Base-by-base conservation (phyloP, 805 yeast genomes). In the Wickerhamomyces silvicola region DNA sequence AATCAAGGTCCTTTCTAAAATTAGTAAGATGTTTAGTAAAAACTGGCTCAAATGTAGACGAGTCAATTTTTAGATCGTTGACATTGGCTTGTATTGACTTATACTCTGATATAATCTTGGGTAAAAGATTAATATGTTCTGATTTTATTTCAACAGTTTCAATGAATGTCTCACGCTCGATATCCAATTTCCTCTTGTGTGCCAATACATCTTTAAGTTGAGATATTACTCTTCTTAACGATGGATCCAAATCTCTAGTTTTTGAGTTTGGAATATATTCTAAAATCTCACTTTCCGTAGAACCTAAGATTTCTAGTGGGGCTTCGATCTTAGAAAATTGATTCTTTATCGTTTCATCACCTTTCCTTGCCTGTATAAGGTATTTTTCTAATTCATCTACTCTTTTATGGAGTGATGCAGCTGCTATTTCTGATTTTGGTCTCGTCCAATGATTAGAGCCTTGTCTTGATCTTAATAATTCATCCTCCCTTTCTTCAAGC, bases 381-480 rank as follows among this genome's bases (percentile, higher is more conserved):
- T 77, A 79, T 3, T 46, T 50, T 20, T 62, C 63, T 49, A 79
- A 59, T 14, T 66, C 66, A 2, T 50, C 46, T 2, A 78, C 48
- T 30, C 68, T 68, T 4, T 55, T 53, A 28, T 56, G 41, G 4
- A 70, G 52, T 2, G 57, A 62, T 1, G 51, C 41, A 8, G 70
- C 68, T 2, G 75, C 72, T 4, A 54, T 66, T 9, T 48, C 43
- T 1, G 87, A 72, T 0, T 62, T 43, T 0, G 56, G 48, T 16
- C 86, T 53, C 0, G 46, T 62, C 88, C 88, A 81, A 20, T 63
- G 53, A 2, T 54, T 52, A 0, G 70, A 53, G 2, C 86, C 87
- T 37, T 70, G 69, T 21, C 66, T 56, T n/a, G 51, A 38, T 28
- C 76, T 54, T 49, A 80, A 50, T 12, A 64, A 40, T 2, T 62